These are phyloP conservation scores for Galerina sulciceps DNA, from an alignment of 768 basidiomycete genomes.

Conservation along the genomic window DNA sequence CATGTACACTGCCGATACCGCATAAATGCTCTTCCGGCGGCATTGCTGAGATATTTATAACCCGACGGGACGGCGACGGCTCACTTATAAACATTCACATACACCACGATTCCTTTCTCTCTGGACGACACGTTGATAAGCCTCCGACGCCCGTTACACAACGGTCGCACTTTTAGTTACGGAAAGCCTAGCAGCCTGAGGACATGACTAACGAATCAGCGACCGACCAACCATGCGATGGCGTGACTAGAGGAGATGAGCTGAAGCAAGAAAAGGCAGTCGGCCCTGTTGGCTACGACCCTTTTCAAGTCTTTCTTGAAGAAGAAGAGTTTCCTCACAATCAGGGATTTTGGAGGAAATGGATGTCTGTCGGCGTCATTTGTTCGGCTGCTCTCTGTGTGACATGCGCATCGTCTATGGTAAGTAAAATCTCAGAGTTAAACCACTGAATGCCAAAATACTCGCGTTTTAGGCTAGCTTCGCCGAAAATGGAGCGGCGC, in stretches of 20 bases:
- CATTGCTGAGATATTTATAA: no score
- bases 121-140: no score
- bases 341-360: conserved; percentile 44
- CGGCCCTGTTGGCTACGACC: neutral
- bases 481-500: conserved; percentile 62
- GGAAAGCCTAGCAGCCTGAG: no score
- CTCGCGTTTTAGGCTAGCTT: conserved; percentile 51
- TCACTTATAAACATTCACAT: no score
- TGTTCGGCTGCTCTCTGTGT: conserved; percentile 52
- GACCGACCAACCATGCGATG: neutral
- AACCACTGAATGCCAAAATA: neutral
- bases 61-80: no score
- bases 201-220: no score
- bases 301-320: conserved; percentile 41
- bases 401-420: conserved; percentile 61
- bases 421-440: conserved; percentile 27
- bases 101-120: no score
- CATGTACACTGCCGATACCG: no score
- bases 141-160: no score
- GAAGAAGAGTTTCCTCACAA: conserved; percentile 45
- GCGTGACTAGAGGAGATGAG: neutral
- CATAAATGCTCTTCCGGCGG: no score
- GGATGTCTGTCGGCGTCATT: conserved; percentile 52
- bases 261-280: neutral
- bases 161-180: no score